Conservation (phyloP, 306 rosid species). For the Abrus pulchellus region DNA sequence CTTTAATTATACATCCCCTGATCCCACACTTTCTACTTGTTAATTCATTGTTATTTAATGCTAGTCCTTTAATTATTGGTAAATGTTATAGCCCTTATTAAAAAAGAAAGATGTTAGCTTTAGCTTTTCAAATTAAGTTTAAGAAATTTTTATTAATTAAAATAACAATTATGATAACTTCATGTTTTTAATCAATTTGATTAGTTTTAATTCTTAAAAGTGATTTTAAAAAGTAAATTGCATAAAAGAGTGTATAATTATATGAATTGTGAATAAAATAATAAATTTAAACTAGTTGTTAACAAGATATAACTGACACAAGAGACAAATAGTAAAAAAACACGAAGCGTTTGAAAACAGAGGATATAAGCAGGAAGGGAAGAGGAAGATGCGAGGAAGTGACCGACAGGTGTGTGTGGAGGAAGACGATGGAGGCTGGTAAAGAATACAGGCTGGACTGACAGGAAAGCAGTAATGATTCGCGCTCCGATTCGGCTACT, state of each 20-base stretch:
- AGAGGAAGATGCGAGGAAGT: slow-evolving; percentile 45
- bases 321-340: background rate
- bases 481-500: slow-evolving; percentile 80
- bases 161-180: no score
- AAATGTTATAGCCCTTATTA: no score
- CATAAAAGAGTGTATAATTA: no score
- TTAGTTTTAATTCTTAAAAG: no score
- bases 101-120: no score
- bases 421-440: slow-evolving; percentile 62
- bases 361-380: background rate
- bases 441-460: slow-evolving; percentile 79
- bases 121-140: no score
- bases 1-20: slow-evolving; percentile 38
- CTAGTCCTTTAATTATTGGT: background rate
- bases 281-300: no score
- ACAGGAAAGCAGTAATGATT: slow-evolving; percentile 70
- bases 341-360: background rate
- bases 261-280: no score
- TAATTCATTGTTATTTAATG: background rate
- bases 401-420: slow-evolving; percentile 54
- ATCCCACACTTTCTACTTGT: slow-evolving; percentile 22
- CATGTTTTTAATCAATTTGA: no score
- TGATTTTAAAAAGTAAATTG: no score
- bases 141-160: no score
- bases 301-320: background rate